Evolutionary conservation across 1,139 yeast species (phyloP).

Genomic region (Geotrichum phurueaensis): DNA sequence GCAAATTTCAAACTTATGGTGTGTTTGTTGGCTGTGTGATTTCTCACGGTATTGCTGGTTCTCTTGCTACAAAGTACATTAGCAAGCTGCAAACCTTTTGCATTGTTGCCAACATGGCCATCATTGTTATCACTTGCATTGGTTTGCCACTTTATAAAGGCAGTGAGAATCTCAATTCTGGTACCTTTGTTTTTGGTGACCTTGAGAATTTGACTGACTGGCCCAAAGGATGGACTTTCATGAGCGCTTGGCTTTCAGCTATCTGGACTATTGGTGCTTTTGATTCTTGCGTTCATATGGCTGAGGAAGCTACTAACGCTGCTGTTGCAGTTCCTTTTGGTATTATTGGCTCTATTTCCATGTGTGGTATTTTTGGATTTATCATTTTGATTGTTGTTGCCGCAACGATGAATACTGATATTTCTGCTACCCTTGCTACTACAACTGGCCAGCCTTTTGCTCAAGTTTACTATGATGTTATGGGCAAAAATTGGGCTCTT

Average conservation of each 20-base stretch:
- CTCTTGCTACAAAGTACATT: slow-evolving; percentile 47
- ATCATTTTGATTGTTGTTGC: slow-evolving; percentile 48
- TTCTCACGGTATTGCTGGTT: slow-evolving; percentile 44
- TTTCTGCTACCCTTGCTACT: slow-evolving; percentile 37
- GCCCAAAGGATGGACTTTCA: slow-evolving; percentile 63
- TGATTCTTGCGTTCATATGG: slow-evolving; percentile 66
- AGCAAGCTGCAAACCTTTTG: slow-evolving; percentile 58
- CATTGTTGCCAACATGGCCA: slow-evolving; percentile 48
- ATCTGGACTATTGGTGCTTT: slow-evolving; percentile 45
- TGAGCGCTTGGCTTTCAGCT: slow-evolving; percentile 58
- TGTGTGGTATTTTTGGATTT: slow-evolving; percentile 60
- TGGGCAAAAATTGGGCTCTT: slow-evolving; percentile 66
- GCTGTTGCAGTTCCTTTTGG: slow-evolving; percentile 62
- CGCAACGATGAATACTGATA: slow-evolving; percentile 53
- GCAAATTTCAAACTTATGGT: slow-evolving; percentile 48
- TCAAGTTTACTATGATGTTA: slow-evolving; percentile 56
- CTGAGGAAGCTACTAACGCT: slow-evolving; percentile 64
- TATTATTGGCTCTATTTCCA: slow-evolving; percentile 49
- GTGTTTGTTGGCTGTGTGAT: slow-evolving; percentile 50
- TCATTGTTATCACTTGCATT: slow-evolving; percentile 53
- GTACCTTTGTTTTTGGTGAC: slow-evolving; percentile 49
- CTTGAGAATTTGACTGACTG: slow-evolving; percentile 52
- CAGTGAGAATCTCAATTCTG: slow-evolving; percentile 32
- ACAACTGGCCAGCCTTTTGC: slow-evolving; percentile 41
- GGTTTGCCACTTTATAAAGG: slow-evolving; percentile 46